Evolutionary conservation across 306 rosid species (phyloP), one percentile per base, ranked within the genome.

Genomic region (Crotalaria pallida): DNA sequence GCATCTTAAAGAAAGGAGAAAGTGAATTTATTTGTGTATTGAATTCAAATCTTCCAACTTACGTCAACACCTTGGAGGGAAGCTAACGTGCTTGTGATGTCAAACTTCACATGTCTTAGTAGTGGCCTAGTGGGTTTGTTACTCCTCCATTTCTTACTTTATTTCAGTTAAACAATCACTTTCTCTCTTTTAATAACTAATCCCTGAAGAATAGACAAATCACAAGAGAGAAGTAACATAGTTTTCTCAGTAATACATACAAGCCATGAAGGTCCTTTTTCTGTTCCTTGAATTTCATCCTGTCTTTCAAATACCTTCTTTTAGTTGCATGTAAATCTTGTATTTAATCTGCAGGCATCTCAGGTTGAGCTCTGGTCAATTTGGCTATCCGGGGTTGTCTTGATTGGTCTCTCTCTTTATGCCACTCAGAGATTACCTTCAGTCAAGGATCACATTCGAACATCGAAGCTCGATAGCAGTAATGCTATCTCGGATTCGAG

Each of bases 321-420:
- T 74, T 44, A 45, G 44, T 60, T n/a, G 8, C 41, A 18, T 79
- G 10, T 50, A 53, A 18, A 31, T 44, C 17, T 47, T 77, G 38
- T 33, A 59, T 78, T 76, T 76, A 9, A 55, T 72, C 75, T 7
- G 11, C 85, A 91, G 97, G 87, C 48, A 56, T 67, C 77, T 60
- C 83, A 75, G 55, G 44, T 74, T 27, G 89, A 85, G 76, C 83
- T 86, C 0, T 94, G 89, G 84, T 85, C 89, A 11, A 71, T 94
- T 67, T 94, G 99, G 99, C 76, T 91, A 49, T 87, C 82, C 63
- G 99, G 99, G 73, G 73, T 88, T 71, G 40, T 72, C 19, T 72
- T 91, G 58, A 84, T 91, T 79, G 26, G 48, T 79, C 79, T 91
- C 36, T 90, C 96, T 29, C 85, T 94, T 7, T 94, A 85, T 59